Percentiles rank a stretch among this genome's conserved stretches.
Evolutionary conservation across 768 basidiomycete species (phyloP).

Genomic region (Calvatia gigantea): DNA sequence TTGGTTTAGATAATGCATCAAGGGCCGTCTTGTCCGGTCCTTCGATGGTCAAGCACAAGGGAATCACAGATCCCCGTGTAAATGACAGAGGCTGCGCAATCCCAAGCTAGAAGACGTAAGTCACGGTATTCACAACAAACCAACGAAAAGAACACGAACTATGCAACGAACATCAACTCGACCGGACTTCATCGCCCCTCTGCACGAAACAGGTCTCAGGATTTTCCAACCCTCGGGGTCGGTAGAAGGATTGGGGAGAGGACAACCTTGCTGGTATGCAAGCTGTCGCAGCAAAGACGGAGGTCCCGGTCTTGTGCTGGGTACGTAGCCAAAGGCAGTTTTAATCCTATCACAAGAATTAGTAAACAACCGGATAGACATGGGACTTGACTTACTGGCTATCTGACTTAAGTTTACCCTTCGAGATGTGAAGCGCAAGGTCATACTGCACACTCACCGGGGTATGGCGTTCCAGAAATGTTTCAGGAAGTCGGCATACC

Average conservation of each 20-base stretch:
- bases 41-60: constrained; percentile 41
- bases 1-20: constrained; percentile 39
- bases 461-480: constrained; percentile 48
- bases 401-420: constrained; percentile 46
- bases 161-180: constrained; percentile 31
- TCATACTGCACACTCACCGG: constrained; percentile 50
- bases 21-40: constrained; percentile 34
- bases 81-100: constrained; percentile 36
- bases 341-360: constrained; percentile 32
- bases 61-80: constrained; percentile 46
- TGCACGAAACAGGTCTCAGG: constrained; percentile 35
- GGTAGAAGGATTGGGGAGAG: constrained; percentile 41
- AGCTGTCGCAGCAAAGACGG: constrained; percentile 46
- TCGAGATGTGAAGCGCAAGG: constrained; percentile 39
- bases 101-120: not conserved
- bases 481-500: constrained; percentile 44
- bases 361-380: not conserved
- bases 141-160: constrained; percentile 25
- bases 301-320: constrained; percentile 39
- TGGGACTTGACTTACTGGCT: constrained; percentile 34
- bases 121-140: not conserved
- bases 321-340: constrained; percentile 52
- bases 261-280: constrained; percentile 42
- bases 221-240: constrained; percentile 54
- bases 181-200: constrained; percentile 36